These are phyloP conservation scores for Candida maltosa DNA, from an alignment of 805 yeast species.

Conservation along the genomic window DNA sequence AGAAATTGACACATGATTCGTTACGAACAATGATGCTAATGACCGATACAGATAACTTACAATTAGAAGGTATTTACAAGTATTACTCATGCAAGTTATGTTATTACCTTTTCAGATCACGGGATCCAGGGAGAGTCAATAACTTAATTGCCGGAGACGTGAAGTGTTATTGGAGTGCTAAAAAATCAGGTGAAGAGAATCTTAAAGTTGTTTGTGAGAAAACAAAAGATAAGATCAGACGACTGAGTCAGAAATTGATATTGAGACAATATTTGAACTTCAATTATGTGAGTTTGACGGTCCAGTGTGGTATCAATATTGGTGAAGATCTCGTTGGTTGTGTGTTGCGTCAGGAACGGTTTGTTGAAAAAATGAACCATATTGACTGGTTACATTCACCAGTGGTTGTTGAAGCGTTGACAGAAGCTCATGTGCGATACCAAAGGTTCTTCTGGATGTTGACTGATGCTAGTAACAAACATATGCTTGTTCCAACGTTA, in stretches of 20 bases:
- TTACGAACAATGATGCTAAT: not conserved
- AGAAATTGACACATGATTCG: not conserved
- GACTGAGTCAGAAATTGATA: slow-evolving; percentile 6
- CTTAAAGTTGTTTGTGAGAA: not conserved
- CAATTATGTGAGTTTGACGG: slow-evolving; percentile 9
- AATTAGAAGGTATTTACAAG: not conserved
- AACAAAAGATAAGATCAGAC: slow-evolving; percentile 1
- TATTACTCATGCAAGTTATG: not conserved
- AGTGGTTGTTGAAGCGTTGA: slow-evolving; percentile 1
- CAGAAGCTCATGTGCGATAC: slow-evolving; percentile 3
- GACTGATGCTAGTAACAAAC: slow-evolving; percentile 4
- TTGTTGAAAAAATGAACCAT: slow-evolving; percentile 10
- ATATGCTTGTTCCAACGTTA: slow-evolving; percentile 10
- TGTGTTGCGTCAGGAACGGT: slow-evolving; percentile 9
- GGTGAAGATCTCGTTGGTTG: slow-evolving; percentile 12
- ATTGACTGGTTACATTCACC: slow-evolving; percentile 10
- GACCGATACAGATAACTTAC: not conserved
- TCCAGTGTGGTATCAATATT: slow-evolving; percentile 3
- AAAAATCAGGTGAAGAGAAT: not conserved
- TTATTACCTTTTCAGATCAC: not conserved
- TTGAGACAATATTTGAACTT: slow-evolving; percentile 8
- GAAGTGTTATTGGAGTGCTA: not conserved
- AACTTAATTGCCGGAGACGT: not conserved
- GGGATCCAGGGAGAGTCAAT: not conserved
- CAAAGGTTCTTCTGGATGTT: not conserved